Evolutionary conservation across 139 green algal species (phyloP), one percentile per base, ranked within the genome.

Genomic region (Picochlorum sp.): DNA sequence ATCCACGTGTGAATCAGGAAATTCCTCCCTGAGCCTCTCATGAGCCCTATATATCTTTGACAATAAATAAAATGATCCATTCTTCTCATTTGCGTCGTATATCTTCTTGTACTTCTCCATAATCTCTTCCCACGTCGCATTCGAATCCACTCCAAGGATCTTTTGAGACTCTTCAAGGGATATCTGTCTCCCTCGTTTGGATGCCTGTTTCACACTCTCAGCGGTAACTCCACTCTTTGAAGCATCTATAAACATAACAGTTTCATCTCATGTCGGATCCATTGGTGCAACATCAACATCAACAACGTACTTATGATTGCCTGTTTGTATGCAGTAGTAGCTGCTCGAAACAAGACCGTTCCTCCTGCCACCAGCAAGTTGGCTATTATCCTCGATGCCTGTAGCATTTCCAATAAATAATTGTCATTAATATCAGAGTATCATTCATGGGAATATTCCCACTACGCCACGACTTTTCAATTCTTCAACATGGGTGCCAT

Each of bases 41-140:
- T 69, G 72, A 21, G 71, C 71, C 5, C 70, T 62, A 62, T 85
- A 86, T 3, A 95, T 82, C 75, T 95, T 96, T 49, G 79, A 90
- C 73, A 92, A 81, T 45, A 96, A 67, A 76, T 96, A 96, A 73
- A 96, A 96, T 13, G 84, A 87, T 15, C 89, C 89, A 45, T 79
- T 61, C 79, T 92, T 85, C 73, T 96, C 83, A 72, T 96, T 96
- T 6, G 73, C 72, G 6, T 83, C 73, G 49, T 88, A 90, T 60
- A 96, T 61, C 65, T 92, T 81, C 55, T 92, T 76, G 59, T 89
- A 95, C 50, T 81, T 79, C 77, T 96, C 88, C 50, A 85, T 62
- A 8, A 96, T 79, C 9, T 96, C 81, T 7, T 80, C 73, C 78
- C 83, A 86, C 3, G 74, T 62, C 0, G 86, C 83, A 3, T 73